Evolutionary conservation across 768 basidiomycete species (phyloP).

Genomic region (Tricholoma hemisulphureum): DNA sequence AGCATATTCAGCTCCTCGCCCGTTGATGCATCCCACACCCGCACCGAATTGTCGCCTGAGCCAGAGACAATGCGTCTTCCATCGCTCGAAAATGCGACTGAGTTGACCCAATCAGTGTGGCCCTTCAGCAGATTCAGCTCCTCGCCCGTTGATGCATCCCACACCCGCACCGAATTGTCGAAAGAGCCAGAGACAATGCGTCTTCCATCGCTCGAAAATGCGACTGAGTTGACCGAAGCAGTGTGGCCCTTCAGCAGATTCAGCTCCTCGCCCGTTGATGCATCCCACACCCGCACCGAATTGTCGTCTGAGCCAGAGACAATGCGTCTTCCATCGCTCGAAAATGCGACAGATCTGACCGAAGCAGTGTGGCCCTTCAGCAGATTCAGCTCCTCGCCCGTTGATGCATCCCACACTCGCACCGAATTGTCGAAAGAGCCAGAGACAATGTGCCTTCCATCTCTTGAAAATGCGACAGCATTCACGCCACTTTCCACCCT

Average conservation of each 20-base stretch:
- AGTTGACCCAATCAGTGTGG: neutral
- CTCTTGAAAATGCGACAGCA: no score
- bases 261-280: no score
- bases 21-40: neutral
- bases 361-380: neutral
- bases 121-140: neutral
- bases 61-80: neutral
- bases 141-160: no score
- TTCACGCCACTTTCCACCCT: no score
- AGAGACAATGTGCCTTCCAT: conserved; percentile 15
- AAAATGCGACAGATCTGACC: neutral
- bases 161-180: neutral
- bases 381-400: neutral
- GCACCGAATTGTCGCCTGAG: neutral
- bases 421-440: conserved; percentile 22
- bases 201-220: neutral
- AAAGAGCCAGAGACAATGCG: neutral
- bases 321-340: neutral
- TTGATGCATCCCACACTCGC: neutral
- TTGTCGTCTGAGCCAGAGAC: neutral
- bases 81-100: conserved; percentile 4
- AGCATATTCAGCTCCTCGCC: neutral
- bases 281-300: neutral
- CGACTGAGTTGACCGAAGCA: conserved; percentile 7
- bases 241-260: conserved; percentile 21